phyloP scores from a whole-genome alignment of 331 rosid species.

The Prunus yedoensis region DNA sequence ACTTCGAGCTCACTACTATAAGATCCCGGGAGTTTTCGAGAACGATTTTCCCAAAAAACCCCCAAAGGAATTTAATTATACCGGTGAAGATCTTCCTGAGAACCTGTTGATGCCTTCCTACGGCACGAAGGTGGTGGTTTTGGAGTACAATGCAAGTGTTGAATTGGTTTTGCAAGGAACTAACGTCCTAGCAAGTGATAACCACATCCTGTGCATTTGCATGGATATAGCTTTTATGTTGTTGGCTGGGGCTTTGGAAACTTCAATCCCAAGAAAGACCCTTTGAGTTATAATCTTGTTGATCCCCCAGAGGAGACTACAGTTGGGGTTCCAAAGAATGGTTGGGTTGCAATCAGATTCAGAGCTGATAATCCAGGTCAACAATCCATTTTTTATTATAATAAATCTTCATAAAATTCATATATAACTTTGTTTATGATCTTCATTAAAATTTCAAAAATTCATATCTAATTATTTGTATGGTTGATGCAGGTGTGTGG shows the following conservation, averaged over 20 bases:
- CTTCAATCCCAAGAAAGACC: conserved; percentile 29
- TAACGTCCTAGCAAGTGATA: conserved; percentile 32
- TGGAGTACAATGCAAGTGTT: conserved; percentile 54
- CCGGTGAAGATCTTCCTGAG: conserved; percentile 14
- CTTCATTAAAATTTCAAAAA: too few species aligned
- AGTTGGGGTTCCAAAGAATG: conserved; percentile 32
- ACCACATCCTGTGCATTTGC: conserved; percentile 59
- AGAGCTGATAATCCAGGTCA: conserved; percentile 64
- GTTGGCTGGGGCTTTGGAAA: conserved; percentile 61
- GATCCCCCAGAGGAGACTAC: conserved; percentile 47
- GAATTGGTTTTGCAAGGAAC: conserved; percentile 58
- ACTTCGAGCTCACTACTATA: conserved; percentile 41
- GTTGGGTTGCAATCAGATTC: conserved; percentile 65
- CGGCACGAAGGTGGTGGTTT: conserved; percentile 42
- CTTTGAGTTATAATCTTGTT: conserved; percentile 32
- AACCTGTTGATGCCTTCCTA: conserved; percentile 16
- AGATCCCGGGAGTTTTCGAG: conserved; percentile 42
- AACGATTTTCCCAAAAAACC: conserved; percentile 47
- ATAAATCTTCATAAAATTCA: background rate
- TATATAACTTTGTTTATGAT: too few species aligned
- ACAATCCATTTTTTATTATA: too few species aligned
- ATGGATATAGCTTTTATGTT: conserved; percentile 53
- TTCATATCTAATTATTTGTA: too few species aligned
- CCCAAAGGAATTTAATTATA: conserved; percentile 37
- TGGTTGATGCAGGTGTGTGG: conserved; percentile 47